Evolutionary conservation across 2,329 filamentous ascomycete genomes (phyloP).

Genomic region (Annulohypoxylon truncatum): DNA sequence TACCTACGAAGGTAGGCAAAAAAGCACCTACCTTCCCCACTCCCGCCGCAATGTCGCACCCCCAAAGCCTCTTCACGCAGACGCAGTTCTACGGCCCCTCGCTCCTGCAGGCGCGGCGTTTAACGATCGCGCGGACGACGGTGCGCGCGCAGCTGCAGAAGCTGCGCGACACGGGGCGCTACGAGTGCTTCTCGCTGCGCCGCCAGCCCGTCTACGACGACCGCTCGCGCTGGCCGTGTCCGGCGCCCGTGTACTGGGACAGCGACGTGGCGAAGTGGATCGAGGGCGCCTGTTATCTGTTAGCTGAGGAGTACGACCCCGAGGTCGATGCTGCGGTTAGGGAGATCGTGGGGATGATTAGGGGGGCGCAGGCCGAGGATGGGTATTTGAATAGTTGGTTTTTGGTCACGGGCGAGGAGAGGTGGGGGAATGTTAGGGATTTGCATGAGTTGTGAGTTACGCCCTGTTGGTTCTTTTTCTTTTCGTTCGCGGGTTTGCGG

Average conservation of each 20-base stretch:
- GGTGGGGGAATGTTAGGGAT: conserved; percentile 70
- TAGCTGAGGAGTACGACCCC: conserved; percentile 55
- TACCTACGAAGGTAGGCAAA: background rate
- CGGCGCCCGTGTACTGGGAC: conserved; percentile 71
- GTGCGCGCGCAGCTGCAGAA: conserved; percentile 64
- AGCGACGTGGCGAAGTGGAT: conserved; percentile 68
- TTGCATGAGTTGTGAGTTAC: conserved; percentile 68
- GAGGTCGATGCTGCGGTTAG: conserved; percentile 63
- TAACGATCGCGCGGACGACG: conserved; percentile 53
- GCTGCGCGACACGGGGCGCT: conserved; percentile 65
- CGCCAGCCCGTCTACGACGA: conserved; percentile 67
- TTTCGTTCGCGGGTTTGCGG: background rate
- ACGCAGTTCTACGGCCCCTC: conserved; percentile 53
- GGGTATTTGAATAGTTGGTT: conserved; percentile 74
- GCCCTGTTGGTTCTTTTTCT: background rate
- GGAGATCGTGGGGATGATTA: conserved; percentile 69
- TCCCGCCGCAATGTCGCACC: conserved; percentile 62
- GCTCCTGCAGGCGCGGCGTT: conserved; percentile 50
- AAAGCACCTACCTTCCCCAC: no score
- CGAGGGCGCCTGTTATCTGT: conserved; percentile 70
- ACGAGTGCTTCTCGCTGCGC: conserved; percentile 67
- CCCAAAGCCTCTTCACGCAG: conserved; percentile 52
- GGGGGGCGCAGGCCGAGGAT: conserved; percentile 66
- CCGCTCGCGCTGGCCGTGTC: conserved; percentile 65
- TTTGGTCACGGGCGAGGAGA: conserved; percentile 65